phyloP scores from a whole-genome alignment of 805 yeast species.

The Tetrapisispora arboricola region DNA sequence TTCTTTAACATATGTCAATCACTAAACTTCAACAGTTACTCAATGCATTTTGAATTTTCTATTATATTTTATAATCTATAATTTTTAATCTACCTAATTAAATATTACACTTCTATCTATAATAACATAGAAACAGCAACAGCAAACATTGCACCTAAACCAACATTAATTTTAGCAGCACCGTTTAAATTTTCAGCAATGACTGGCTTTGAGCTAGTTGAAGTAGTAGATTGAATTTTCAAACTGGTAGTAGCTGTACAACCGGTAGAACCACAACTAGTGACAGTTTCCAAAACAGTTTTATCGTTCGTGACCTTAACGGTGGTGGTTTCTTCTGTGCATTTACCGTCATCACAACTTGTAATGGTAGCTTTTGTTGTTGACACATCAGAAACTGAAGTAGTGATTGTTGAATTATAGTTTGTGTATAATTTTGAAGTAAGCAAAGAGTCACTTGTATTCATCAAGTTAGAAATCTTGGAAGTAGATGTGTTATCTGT shows the following conservation, averaged over 20 bases:
- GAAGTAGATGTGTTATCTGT: neutral
- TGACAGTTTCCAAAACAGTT: slow-evolving; percentile 26
- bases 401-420: neutral
- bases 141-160: slow-evolving; percentile 6
- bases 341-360: neutral
- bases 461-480: no score
- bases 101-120: neutral
- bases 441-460: neutral
- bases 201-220: neutral
- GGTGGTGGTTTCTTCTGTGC: neutral
- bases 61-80: neutral
- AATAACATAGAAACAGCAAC: slow-evolving; percentile 7
- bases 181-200: slow-evolving; percentile 6
- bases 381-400: slow-evolving; percentile 1
- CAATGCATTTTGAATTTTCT: neutral
- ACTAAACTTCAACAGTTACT: no score
- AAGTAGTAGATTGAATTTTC: neutral
- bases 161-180: slow-evolving; percentile 4
- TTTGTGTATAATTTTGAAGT: neutral
- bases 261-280: neutral
- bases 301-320: slow-evolving; percentile 19
- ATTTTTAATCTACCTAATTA: neutral
- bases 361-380: slow-evolving; percentile 11
- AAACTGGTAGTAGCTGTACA: neutral
- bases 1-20: no score